Evolutionary conservation across 1,284 basidiomycete species (phyloP), one percentile per base, ranked within the genome.

Genomic region (Naganishia liquefaciens): DNA sequence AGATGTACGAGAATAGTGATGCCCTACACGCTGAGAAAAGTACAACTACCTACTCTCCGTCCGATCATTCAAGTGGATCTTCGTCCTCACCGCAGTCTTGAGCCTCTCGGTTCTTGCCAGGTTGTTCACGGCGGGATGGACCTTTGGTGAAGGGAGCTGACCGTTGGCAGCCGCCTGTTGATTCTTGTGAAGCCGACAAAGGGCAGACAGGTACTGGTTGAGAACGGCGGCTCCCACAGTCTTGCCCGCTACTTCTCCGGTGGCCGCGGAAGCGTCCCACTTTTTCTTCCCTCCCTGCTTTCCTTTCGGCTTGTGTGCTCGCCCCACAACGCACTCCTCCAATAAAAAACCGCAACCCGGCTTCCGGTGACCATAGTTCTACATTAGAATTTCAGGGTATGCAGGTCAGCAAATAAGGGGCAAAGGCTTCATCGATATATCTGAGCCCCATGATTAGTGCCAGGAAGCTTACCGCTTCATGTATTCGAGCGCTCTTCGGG

Each of bases 21-120:
- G 21, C 43, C 6, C 2, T 44, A 19, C 43, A 44, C 15, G 1
- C 2, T 17, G 43, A 17, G 1, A 44, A 19, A 6, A 17, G 15
- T 23, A 23, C 21, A 44, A 69, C 63, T 76, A 74, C 70, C 70
- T 70, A 70, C 73, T 77, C 63, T 42, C 52, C 17, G 52, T 54
- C 40, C 52, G 17, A 25, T 54, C 52, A 27, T 54, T 54, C 37
- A 54, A 54, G n/a, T 23, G 25, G 37, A 33, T 54, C 17, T 54
- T 54, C 52, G 37, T 54, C 37, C 25, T 11, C 0, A 7, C 52
- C 25, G n/a, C 52, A 23, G 52, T 42, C 21, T 54, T 54, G 0
- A 54, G 21, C 21, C 40, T 54, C 17, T 54, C 37, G 33, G 52
- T 54, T 25, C 17, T 54, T 40, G 7, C 52, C 15, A 54, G 19